phyloP scores from a whole-genome alignment of 2,329 filamentous ascomycete species.

The Penicillium hordei region DNA sequence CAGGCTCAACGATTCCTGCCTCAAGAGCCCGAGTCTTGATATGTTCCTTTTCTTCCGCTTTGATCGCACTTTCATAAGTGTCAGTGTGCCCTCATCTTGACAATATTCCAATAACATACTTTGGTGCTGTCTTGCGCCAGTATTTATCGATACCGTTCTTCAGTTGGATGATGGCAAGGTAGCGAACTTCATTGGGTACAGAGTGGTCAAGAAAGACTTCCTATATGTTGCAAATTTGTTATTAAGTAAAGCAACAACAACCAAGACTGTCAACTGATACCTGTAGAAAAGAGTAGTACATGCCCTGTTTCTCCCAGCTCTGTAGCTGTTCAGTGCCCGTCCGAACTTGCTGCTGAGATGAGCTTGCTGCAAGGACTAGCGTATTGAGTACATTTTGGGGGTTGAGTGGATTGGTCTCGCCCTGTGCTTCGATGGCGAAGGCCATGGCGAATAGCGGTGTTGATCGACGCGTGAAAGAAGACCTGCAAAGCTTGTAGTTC shows the following conservation, averaged over 20 bases:
- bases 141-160: conserved; percentile 96
- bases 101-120: conserved; percentile 44
- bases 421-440: conserved; percentile 74
- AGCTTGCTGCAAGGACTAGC: conserved; percentile 63
- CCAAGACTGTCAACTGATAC: conserved; percentile 41
- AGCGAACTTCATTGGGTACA: conserved; percentile 74
- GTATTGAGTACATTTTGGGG: conserved; percentile 63
- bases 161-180: conserved; percentile 87
- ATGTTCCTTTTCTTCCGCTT: conserved; percentile 68
- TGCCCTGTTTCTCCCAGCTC: conserved; percentile 66
- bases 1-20: conserved; percentile 73
- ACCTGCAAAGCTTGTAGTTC: neutral
- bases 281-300: conserved; percentile 69
- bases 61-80: conserved; percentile 52
- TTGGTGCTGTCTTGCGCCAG: conserved; percentile 79
- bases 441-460: conserved; percentile 55
- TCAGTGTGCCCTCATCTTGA: conserved; percentile 16
- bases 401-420: conserved; percentile 72
- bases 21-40: conserved; percentile 76
- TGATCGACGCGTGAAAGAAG: neutral
- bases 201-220: conserved; percentile 77
- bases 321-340: conserved; percentile 67
- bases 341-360: conserved; percentile 64
- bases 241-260: neutral
- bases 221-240: conserved; percentile 45